Conservation (phyloP, 2,329 filamentous ascomycete genomes). For the Sporothrix brasiliensis region DNA sequence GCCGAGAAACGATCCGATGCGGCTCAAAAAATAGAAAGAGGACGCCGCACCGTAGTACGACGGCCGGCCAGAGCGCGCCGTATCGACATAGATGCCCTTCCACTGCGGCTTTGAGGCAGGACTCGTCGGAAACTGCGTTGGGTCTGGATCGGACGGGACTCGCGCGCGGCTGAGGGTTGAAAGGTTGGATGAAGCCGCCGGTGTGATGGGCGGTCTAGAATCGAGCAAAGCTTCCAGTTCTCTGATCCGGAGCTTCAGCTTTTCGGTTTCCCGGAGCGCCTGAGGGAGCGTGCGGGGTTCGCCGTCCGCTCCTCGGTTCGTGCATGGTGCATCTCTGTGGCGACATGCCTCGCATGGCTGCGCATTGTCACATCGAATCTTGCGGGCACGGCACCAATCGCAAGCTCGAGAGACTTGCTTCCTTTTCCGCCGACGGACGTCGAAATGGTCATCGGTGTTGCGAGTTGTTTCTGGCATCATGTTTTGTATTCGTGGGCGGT, state of each 20-base stretch:
- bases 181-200: background rate
- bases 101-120: conserved; percentile 35
- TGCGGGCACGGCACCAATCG: conserved; percentile 45
- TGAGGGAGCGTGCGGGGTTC: conserved; percentile 27
- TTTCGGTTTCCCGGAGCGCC: conserved; percentile 23
- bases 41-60: conserved; percentile 53
- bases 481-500: too few relatives aligned
- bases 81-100: conserved; percentile 44
- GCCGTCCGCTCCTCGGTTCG: conserved; percentile 39
- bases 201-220: background rate
- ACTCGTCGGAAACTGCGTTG: too few relatives aligned
- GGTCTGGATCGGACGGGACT: too few relatives aligned
- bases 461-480: too few relatives aligned
- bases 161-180: background rate
- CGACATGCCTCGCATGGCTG: conserved; percentile 46
- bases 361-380: conserved; percentile 46
- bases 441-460: too few relatives aligned
- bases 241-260: background rate
- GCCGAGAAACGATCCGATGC: conserved; percentile 47
- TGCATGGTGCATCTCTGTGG: conserved; percentile 42
- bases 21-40: conserved; percentile 50
- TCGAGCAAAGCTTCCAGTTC: conserved; percentile 14
- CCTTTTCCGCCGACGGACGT: background rate
- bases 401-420: conserved; percentile 43
- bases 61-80: conserved; percentile 43